These are phyloP conservation scores for Sistotremastrum niveocremeum DNA, from an alignment of 768 basidiomycete species.

Conservation along the genomic window DNA sequence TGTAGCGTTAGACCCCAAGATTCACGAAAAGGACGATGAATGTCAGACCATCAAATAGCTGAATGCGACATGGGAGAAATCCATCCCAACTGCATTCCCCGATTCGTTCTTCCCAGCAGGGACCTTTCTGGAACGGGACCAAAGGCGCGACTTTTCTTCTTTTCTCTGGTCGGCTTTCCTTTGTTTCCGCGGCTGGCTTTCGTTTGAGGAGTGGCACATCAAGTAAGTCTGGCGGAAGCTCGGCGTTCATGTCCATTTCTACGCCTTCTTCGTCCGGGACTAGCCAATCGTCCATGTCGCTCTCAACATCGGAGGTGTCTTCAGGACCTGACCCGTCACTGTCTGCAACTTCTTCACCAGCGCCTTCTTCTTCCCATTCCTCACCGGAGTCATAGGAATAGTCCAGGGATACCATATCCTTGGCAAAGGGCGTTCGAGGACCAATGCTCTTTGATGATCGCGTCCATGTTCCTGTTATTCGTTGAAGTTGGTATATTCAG, in stretches of 20 bases:
- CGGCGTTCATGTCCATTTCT: conserved; percentile 22
- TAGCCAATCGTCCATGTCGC: conserved; percentile 68
- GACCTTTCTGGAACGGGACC: conserved; percentile 71
- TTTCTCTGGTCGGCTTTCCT: conserved; percentile 38
- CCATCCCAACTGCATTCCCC: conserved; percentile 56
- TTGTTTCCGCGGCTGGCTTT: conserved; percentile 37
- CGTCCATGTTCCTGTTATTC: conserved; percentile 59
- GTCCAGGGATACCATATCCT: conserved; percentile 66
- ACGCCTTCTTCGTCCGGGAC: conserved; percentile 60
- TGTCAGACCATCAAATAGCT: conserved; percentile 62
- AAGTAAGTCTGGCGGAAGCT: conserved; percentile 10
- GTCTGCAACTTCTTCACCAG: conserved; percentile 52
- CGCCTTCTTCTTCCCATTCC: conserved; percentile 92
- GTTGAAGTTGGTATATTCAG: background rate
- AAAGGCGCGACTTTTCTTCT: conserved; percentile 67
- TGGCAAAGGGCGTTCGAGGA: conserved; percentile 69
- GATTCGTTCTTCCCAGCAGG: conserved; percentile 61
- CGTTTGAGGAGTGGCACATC: conserved; percentile 37
- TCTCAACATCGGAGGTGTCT: conserved; percentile 54
- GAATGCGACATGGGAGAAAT: conserved; percentile 63
- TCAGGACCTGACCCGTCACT: conserved; percentile 37
- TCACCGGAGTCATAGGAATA: conserved; percentile 91
- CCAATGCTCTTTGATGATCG: conserved; percentile 65
- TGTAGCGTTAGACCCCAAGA: background rate
- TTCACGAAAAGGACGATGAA: background rate